These are phyloP conservation scores for Stagonosporopsis chrysanthemi DNA, from an alignment of 2,329 filamentous ascomycete genomes.

Conservation along the genomic window DNA sequence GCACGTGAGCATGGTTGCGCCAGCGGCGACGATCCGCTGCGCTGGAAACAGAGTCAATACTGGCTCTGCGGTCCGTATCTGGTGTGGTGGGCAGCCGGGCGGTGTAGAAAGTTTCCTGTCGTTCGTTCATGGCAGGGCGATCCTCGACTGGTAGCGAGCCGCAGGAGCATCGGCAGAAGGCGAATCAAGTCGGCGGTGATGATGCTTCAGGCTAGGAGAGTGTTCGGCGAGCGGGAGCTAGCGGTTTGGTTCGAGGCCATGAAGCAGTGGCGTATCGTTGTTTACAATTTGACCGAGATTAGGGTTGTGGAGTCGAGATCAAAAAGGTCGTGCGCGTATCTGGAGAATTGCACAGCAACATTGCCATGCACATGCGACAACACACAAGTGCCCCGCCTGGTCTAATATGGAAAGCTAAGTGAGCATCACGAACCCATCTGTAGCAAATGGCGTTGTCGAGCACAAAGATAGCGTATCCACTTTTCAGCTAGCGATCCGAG, in stretches of 20 bases:
- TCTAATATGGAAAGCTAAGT: conserved; percentile 12
- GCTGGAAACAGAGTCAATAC: conserved; percentile 26
- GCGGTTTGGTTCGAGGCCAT: neutral
- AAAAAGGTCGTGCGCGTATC: neutral
- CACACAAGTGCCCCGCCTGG: conserved; percentile 8
- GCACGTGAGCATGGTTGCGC: conserved; percentile 33
- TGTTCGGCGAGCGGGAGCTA: conserved; percentile 6
- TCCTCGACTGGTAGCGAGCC: neutral
- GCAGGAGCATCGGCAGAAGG: neutral
- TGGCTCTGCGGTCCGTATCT: conserved; percentile 1
- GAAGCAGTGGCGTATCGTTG: neutral
- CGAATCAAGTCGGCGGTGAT: neutral
- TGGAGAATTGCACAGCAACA: neutral
- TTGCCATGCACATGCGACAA: neutral
- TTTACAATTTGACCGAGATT: neutral
- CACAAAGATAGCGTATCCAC: conserved; percentile 16
- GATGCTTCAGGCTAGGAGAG: neutral
- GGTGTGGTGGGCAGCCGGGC: neutral
- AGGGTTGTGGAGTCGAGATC: neutral
- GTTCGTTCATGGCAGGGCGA: conserved; percentile 10
- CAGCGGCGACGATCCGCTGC: conserved; percentile 31
- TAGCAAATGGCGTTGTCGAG: conserved; percentile 14
- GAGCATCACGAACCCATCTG: conserved; percentile 14
- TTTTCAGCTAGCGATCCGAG: conserved; percentile 14
- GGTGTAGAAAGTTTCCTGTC: conserved; percentile 16